These are phyloP conservation scores for Neofusicoccum sp. DNA, from an alignment of 2,329 filamentous ascomycete genomes.

Conservation along the genomic window DNA sequence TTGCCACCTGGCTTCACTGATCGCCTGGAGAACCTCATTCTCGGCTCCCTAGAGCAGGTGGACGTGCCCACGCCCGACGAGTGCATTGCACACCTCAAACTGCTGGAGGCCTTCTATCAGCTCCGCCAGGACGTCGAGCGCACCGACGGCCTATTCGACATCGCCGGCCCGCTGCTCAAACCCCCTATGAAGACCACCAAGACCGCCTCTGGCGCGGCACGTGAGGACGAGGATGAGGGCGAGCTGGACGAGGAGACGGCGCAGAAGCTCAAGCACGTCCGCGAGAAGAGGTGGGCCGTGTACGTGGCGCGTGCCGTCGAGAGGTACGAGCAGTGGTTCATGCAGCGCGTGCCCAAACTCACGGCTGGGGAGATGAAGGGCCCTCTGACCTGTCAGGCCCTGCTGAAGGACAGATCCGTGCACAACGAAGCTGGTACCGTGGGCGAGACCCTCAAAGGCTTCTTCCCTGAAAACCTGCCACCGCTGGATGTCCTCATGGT, in stretches of 20 bases:
- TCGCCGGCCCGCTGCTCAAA: slow-evolving; percentile 32
- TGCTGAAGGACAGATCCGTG: neutral
- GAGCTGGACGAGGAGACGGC: neutral
- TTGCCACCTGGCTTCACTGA: slow-evolving; percentile 11
- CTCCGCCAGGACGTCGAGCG: slow-evolving; percentile 67
- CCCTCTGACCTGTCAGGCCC: neutral
- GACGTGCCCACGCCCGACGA: slow-evolving; percentile 30
- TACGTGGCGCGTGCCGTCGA: slow-evolving; percentile 67
- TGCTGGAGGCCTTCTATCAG: slow-evolving; percentile 65
- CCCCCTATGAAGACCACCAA: neutral
- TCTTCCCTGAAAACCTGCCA: slow-evolving; percentile 17
- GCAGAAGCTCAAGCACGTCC: slow-evolving; percentile 34
- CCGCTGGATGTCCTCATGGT: slow-evolving; percentile 70
- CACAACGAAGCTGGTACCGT: neutral
- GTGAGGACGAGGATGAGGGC: neutral
- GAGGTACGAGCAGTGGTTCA: slow-evolving; percentile 68
- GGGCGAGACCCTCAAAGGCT: neutral
- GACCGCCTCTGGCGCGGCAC: neutral
- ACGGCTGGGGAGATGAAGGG: neutral
- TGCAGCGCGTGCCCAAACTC: slow-evolving; percentile 20
- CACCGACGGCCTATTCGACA: slow-evolving; percentile 64
- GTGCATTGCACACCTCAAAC: slow-evolving; percentile 71
- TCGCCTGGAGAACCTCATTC: slow-evolving; percentile 2
- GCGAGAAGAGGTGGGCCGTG: slow-evolving; percentile 72
- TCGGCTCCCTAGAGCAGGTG: neutral